Percentiles rank a stretch among this genome's conserved stretches.
Conservation (phyloP, 1,284 basidiomycete species). For the Cutaneotrichosporon sp. region DNA sequence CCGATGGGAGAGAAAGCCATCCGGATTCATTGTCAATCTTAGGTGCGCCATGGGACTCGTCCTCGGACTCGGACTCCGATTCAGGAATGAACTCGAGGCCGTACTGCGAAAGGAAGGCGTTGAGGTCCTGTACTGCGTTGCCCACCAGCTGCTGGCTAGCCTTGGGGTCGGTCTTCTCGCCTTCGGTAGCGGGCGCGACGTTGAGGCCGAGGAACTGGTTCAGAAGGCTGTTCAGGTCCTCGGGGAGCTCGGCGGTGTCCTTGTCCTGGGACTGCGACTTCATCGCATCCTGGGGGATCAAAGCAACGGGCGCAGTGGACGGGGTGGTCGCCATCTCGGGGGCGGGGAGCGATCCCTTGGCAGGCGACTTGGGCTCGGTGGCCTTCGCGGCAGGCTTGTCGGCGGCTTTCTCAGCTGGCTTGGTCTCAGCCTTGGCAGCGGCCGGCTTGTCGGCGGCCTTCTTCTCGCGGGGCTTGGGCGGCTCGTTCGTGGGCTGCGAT, state of each 20-base stretch:
- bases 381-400: not conserved
- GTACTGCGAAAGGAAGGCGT: constrained; percentile 39
- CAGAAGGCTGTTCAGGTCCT: constrained; percentile 41
- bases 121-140: constrained; percentile 30
- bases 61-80: constrained; percentile 14
- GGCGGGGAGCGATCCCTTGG: no score
- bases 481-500: constrained; percentile 11
- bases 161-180: constrained; percentile 5
- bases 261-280: not conserved
- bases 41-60: constrained; percentile 7
- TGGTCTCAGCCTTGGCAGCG: constrained; percentile 1
- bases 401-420: not conserved
- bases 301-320: not conserved
- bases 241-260: constrained; percentile 19
- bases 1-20: not conserved
- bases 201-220: constrained; percentile 38
- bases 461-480: constrained; percentile 9
- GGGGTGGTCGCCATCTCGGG: not conserved
- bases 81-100: constrained; percentile 42
- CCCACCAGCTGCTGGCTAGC: constrained; percentile 13
- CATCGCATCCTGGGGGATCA: not conserved
- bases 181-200: constrained; percentile 25
- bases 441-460: constrained; percentile 4
- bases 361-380: not conserved
- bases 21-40: not conserved